Conservation (phyloP, 345 rosid genomes). For the Rhizophora apiculata region DNA sequence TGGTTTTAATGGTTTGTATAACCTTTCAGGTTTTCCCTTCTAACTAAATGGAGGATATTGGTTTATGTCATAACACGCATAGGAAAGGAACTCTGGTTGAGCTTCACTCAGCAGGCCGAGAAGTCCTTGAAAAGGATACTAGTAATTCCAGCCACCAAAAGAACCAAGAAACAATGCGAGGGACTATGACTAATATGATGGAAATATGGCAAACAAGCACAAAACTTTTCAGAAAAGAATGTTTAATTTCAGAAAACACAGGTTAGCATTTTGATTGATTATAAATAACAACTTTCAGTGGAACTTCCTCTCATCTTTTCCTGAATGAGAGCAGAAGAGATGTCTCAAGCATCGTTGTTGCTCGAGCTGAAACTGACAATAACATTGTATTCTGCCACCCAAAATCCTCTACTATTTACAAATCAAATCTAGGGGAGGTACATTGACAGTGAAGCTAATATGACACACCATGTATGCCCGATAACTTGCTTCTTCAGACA, state of each 20-base stretch:
- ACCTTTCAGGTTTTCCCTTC: no score
- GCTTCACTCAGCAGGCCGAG: no score
- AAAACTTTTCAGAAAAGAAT: neutral
- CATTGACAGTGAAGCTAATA: neutral
- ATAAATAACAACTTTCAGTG: slow-evolving; percentile 5
- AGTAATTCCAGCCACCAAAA: slow-evolving; percentile 3
- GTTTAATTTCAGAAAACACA: slow-evolving; percentile 10
- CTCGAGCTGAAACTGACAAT: slow-evolving; percentile 20
- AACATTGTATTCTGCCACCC: slow-evolving; percentile 13
- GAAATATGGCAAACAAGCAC: neutral
- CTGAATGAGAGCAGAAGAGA: slow-evolving; percentile 15
- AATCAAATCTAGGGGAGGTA: slow-evolving; percentile 6
- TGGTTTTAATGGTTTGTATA: no score
- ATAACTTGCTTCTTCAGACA: neutral
- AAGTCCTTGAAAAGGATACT: neutral
- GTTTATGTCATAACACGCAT: no score
- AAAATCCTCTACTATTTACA: slow-evolving; percentile 38
- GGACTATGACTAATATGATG: neutral
- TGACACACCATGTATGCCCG: slow-evolving; percentile 8
- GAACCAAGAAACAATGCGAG: neutral
- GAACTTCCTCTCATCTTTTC: slow-evolving; percentile 15
- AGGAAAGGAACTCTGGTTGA: no score
- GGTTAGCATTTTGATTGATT: slow-evolving; percentile 10
- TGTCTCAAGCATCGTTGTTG: slow-evolving; percentile 1
- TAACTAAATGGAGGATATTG: no score